phyloP scores from a whole-genome alignment of 164 flowering plant species.

The Umbellularia californica region DNA sequence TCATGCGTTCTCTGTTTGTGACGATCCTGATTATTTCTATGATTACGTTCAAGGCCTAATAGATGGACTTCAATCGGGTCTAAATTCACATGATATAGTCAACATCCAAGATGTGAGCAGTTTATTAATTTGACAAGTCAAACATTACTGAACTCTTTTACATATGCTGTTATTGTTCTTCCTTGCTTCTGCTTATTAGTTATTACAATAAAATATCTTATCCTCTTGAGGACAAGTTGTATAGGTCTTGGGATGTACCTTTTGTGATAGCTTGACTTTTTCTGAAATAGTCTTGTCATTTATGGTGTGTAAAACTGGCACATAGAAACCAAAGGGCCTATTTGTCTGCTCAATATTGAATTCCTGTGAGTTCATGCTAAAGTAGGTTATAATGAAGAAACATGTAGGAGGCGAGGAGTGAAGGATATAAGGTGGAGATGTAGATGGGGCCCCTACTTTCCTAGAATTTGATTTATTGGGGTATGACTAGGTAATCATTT shows the following conservation, averaged over 20 bases:
- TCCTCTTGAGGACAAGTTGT: no score
- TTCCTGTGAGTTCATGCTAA: no score
- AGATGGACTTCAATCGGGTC: constrained; percentile 78
- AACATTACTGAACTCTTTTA: neutral
- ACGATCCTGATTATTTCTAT: constrained; percentile 85
- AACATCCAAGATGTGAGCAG: constrained; percentile 62
- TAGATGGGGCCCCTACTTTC: no score
- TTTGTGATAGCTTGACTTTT: neutral
- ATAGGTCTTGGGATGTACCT: neutral
- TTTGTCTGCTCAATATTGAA: no score
- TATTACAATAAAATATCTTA: neutral
- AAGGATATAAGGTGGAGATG: no score
- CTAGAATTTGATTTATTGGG: no score
- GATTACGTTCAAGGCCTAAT: constrained; percentile 66
- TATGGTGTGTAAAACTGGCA: neutral
- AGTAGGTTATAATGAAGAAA: no score
- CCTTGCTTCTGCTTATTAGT: constrained; percentile 1
- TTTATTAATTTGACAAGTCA: neutral
- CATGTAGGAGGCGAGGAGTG: no score
- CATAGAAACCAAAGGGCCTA: neutral
- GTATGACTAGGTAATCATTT: no score
- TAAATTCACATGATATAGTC: constrained; percentile 62
- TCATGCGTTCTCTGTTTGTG: constrained; percentile 86
- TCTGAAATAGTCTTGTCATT: neutral
- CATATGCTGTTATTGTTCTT: neutral